phyloP scores from a whole-genome alignment of 805 yeast species.

The Torulaspora indica region DNA sequence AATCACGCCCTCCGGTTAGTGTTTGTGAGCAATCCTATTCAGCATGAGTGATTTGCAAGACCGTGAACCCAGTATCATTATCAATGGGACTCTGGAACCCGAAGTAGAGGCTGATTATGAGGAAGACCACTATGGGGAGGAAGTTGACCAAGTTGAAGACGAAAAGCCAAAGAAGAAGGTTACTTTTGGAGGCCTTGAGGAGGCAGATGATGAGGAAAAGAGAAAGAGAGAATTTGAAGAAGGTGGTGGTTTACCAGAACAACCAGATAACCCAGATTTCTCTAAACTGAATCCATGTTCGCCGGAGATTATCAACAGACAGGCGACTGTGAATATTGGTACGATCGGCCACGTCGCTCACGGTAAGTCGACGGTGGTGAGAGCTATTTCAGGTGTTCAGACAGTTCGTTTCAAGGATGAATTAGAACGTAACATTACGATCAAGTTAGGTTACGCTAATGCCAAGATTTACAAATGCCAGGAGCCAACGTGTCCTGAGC shows the following conservation, averaged over 20 bases:
- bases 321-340: slow-evolving; percentile 98
- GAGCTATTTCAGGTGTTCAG: slow-evolving; percentile 97
- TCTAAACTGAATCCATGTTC: slow-evolving; percentile 75
- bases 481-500: slow-evolving; percentile 80
- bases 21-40: slow-evolving; percentile 1
- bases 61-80: slow-evolving; percentile 79
- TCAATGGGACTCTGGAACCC: slow-evolving; percentile 52
- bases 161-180: slow-evolving; percentile 63
- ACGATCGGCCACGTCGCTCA: slow-evolving; percentile 96
- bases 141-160: slow-evolving; percentile 24
- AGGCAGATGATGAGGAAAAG: slow-evolving; percentile 65
- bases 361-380: slow-evolving; percentile 89
- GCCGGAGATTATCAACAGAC: slow-evolving; percentile 95
- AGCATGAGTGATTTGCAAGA: slow-evolving; percentile 75
- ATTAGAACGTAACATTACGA: slow-evolving; percentile 97
- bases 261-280: slow-evolving; percentile 86
- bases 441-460: slow-evolving; percentile 97
- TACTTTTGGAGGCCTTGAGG: slow-evolving; percentile 69
- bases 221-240: slow-evolving; percentile 86
- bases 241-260: slow-evolving; percentile 98
- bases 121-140: slow-evolving; percentile 41
- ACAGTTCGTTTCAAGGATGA: slow-evolving; percentile 99
- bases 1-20: neutral
- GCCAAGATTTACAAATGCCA: slow-evolving; percentile 96
- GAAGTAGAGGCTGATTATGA: slow-evolving; percentile 29